Base-by-base conservation (phyloP, 192 early-diverging fungal species). In the Gorgonomyces haynaldii region DNA sequence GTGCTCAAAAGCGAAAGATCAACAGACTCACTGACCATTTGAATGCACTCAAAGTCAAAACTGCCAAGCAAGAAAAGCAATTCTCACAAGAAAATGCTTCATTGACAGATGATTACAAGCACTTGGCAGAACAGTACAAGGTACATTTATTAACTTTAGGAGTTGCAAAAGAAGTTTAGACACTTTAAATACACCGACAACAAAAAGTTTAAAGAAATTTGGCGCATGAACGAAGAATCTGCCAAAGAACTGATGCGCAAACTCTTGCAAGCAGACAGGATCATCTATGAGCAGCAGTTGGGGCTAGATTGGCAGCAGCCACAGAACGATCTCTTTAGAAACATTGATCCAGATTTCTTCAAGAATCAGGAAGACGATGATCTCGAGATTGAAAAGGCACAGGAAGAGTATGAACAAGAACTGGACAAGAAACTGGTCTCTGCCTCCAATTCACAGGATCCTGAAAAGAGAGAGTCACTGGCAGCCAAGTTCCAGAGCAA, bases 101-200 rank as follows among this genome's bases (percentile, higher is more conserved):
- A 0, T 54, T 76, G 16, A 64, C 64, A n/a, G 76, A 78, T 30
- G 76, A 78, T 42, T 70, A 75, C 42, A 78, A 72, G 37, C 66
- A 69, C 13, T 64, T 78, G 22, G 56, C 67, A 2, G 72, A 76
- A 50, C 76, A 78, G 46, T 76, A 58, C 57, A 72, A 76, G 48
- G 64, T 57, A 37, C 2, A 30, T 19, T 12, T 13, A 7, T 23
- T 29, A 23, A 26, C 23, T 38, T 59, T 34, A 65, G 60, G 76
- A 76, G 37, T 54, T 78, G 16, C 73, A 76, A 57, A 78, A 78
- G 34, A 78, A 78, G 51, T 78, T 72, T 45, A 45, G 65, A 17
- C 72, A 76, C 37, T 78, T 78, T 36, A 67, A 73, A 38, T 21
- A 68, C 12, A 36, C 62, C 17, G 72, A 78, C 45, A 40, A 49